These are phyloP conservation scores for Alternaria consortialis DNA, from an alignment of 2,329 filamentous ascomycete genomes.

Conservation along the genomic window DNA sequence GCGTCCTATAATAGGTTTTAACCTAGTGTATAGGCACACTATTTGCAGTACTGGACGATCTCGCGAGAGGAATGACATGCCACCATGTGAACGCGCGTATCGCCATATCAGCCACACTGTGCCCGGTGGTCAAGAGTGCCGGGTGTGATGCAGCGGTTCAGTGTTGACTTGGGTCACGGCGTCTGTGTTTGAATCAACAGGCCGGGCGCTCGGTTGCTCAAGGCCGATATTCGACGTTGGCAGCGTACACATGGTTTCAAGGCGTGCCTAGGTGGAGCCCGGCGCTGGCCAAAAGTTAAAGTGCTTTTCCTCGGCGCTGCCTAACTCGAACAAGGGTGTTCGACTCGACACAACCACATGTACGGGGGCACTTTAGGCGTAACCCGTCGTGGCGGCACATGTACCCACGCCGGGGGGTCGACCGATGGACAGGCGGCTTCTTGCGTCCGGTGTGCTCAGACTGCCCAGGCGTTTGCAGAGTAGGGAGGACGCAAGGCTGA, in stretches of 20 bases:
- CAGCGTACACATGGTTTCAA: slow-evolving; percentile 45
- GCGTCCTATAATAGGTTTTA: slow-evolving; percentile 1
- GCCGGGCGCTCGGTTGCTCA: slow-evolving; percentile 28
- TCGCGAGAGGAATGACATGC: slow-evolving; percentile 15
- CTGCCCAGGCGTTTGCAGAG: slow-evolving; percentile 11
- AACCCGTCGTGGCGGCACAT: slow-evolving; percentile 40
- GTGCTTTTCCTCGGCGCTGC: slow-evolving; percentile 40
- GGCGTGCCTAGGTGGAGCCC: slow-evolving; percentile 32
- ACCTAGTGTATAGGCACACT: slow-evolving; percentile 14
- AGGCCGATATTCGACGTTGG: slow-evolving; percentile 27
- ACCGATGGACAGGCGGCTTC: slow-evolving; percentile 27
- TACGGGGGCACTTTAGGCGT: slow-evolving; percentile 25
- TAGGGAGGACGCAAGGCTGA: slow-evolving; percentile 36
- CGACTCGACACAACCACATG: slow-evolving; percentile 21
- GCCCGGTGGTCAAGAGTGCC: slow-evolving; percentile 19
- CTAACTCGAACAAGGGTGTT: slow-evolving; percentile 29
- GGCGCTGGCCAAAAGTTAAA: slow-evolving; percentile 21
- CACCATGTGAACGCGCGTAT: slow-evolving; percentile 32
- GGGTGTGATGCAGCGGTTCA: slow-evolving; percentile 26
- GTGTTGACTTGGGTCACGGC: slow-evolving; percentile 22
- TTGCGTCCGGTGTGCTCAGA: slow-evolving; percentile 29
- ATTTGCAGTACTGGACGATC: slow-evolving; percentile 12
- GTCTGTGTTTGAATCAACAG: slow-evolving; percentile 22
- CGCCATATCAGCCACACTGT: slow-evolving; percentile 18
- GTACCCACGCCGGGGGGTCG: slow-evolving; percentile 34